Conservation (phyloP, 2,329 filamentous ascomycete genomes). For the Diaporthe sp. region DNA sequence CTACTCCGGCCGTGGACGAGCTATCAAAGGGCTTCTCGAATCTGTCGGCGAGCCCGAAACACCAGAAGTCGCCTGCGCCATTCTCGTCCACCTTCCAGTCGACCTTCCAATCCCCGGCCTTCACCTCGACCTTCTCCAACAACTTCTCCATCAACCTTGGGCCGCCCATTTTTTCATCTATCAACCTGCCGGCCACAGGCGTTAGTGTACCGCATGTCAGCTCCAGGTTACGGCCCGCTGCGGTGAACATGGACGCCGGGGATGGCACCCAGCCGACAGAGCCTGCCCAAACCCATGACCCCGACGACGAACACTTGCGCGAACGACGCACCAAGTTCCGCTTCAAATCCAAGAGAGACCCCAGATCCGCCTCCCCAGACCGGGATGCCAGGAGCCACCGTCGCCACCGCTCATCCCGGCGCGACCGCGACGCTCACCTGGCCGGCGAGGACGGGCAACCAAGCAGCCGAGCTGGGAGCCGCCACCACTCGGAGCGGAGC, state of each 20-base stretch:
- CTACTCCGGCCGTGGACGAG: background rate
- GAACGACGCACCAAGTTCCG: constrained; percentile 48
- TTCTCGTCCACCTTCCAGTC: constrained; percentile 26
- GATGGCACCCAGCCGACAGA: background rate
- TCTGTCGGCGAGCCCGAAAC: background rate
- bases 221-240: background rate
- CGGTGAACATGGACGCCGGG: constrained; percentile 14
- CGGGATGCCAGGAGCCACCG: constrained; percentile 32
- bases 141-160: constrained; percentile 15
- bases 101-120: constrained; percentile 12
- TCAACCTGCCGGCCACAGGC: constrained; percentile 8
- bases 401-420: constrained; percentile 29
- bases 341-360: constrained; percentile 52
- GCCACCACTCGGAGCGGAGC: constrained; percentile 41
- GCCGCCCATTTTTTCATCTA: constrained; percentile 15
- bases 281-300: background rate
- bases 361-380: constrained; percentile 36
- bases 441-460: constrained; percentile 34
- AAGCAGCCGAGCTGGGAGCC: constrained; percentile 42
- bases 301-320: background rate
- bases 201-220: constrained; percentile 17
- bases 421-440: constrained; percentile 17
- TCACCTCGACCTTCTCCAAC: constrained; percentile 9
- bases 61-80: background rate
- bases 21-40: constrained; percentile 22